Conservation (phyloP, 2,329 filamentous ascomycete species). For the Clonostachys solani region DNA sequence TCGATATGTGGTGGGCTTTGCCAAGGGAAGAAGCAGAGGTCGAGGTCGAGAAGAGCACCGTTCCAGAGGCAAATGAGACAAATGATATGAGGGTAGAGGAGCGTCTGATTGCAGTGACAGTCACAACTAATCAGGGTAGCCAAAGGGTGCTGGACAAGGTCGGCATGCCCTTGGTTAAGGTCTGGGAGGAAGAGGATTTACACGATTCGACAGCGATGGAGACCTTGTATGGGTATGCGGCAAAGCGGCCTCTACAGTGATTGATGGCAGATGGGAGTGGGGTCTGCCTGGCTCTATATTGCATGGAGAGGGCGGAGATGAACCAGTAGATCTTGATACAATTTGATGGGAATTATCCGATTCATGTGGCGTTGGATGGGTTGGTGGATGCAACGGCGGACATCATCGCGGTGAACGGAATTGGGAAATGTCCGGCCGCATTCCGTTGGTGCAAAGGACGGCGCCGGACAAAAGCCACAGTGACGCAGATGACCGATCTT, state of each 20-base stretch:
- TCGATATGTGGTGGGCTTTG: slow-evolving; percentile 42
- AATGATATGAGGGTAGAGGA: slow-evolving; percentile 10
- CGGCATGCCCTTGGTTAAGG: slow-evolving; percentile 45
- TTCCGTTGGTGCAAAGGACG: too few species aligned
- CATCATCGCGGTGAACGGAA: too few species aligned
- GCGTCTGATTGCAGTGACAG: slow-evolving; percentile 38
- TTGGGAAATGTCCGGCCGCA: too few species aligned
- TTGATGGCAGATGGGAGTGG: too few species aligned
- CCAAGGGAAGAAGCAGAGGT: slow-evolving; percentile 38
- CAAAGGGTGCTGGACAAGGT: slow-evolving; percentile 50
- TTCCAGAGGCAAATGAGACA: slow-evolving; percentile 9
- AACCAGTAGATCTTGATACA: too few species aligned
- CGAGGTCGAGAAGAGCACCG: slow-evolving; percentile 32
- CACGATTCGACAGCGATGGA: slow-evolving; percentile 8
- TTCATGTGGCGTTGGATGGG: too few species aligned
- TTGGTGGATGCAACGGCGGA: too few species aligned
- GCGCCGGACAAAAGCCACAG: too few species aligned
- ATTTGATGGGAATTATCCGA: too few species aligned
- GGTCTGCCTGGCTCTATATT: too few species aligned
- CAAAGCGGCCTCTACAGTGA: background rate
- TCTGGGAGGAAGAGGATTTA: slow-evolving; percentile 23
- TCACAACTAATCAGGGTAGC: slow-evolving; percentile 43
- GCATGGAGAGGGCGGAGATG: too few species aligned
- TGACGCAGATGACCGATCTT: too few species aligned
- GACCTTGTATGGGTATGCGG: slow-evolving; percentile 16